Evolutionary conservation across 2,329 filamentous ascomycete genomes (phyloP).

Genomic region (Colletotrichum sp.): DNA sequence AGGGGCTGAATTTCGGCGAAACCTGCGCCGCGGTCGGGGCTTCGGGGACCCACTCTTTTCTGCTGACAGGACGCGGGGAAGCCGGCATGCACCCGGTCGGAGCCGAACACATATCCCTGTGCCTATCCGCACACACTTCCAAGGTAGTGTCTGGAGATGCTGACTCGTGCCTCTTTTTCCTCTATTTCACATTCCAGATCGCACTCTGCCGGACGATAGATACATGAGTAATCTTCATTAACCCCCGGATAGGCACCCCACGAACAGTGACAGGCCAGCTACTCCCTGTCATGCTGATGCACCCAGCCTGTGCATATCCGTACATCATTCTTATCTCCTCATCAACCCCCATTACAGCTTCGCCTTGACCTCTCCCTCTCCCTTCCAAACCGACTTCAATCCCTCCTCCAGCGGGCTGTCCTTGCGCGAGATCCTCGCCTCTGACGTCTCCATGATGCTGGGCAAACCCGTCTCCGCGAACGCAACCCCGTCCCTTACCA

Average conservation of each 20-base stretch:
- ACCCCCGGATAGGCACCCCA: neutral
- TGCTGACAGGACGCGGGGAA: slow-evolving; percentile 5
- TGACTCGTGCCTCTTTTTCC: neutral
- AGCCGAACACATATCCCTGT: neutral
- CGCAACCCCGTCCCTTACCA: slow-evolving; percentile 34
- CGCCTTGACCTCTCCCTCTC: neutral
- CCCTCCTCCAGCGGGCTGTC: neutral
- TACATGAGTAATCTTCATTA: neutral
- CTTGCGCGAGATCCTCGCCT: slow-evolving; percentile 23
- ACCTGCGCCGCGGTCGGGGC: slow-evolving; percentile 10
- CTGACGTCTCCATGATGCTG: slow-evolving; percentile 36
- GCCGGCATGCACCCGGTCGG: slow-evolving; percentile 13
- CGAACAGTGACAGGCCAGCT: neutral
- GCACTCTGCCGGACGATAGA: neutral
- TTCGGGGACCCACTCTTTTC: neutral
- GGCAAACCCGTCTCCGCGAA: slow-evolving; percentile 43
- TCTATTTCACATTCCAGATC: neutral
- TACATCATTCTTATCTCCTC: neutral
- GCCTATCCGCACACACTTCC: neutral
- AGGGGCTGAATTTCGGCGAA: slow-evolving; percentile 19
- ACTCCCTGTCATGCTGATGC: neutral
- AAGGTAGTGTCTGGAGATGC: neutral
- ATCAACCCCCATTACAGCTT: neutral
- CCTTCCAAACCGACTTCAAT: neutral
- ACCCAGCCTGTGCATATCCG: neutral